Evolutionary conservation across 2,329 filamentous ascomycete genomes (phyloP), one percentile per base, ranked within the genome.

Genomic region (Fusarium brevicatenulatum): DNA sequence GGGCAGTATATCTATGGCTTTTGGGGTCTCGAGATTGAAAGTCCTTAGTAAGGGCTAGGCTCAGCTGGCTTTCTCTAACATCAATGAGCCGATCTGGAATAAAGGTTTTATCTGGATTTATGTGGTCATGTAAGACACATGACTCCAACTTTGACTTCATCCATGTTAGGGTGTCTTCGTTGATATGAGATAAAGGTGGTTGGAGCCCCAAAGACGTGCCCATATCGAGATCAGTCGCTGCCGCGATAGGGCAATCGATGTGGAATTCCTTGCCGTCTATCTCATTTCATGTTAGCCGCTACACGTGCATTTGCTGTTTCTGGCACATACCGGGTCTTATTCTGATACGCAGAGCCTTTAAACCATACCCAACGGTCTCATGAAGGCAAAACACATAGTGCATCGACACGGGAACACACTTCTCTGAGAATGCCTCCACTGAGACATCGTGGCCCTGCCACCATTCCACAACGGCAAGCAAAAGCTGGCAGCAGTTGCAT

Each of bases 161-260:
- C 44, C 44, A 47, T 0, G 0, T 1, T 16, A 47, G 0, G 1
- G 1, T 30, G 0, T 47, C 44, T 2, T 30, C 5, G 0, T 0
- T n/a, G 6, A 30, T 11, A 11, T 30, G 25, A 11, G 44, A 47
- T 0, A 47, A n/a, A 0, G 3, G 44, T 8, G 25, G 44, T 0
- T 30, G 4, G 0, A 47, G 44, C 0, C 19, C 11, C 0, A 16
- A 19, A n/a, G 25, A 1, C 13, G 4, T 4, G 25, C 19, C 44
- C 4, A n/a, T 30, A 11, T 47, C 25, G 4, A 0, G 9, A 8
- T 30, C 25, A 2, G 19, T 47, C 5, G 44, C 25, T 9, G 25
- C 44, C 4, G 44, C 11, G 19, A 47, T 8, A 9, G 44, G 44
- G 13, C 44, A 47, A 1, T 47, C 44, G 2, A 49, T 11, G 9